These are phyloP conservation scores for Vicia faba DNA, from an alignment of 306 rosid species.

Conservation along the genomic window DNA sequence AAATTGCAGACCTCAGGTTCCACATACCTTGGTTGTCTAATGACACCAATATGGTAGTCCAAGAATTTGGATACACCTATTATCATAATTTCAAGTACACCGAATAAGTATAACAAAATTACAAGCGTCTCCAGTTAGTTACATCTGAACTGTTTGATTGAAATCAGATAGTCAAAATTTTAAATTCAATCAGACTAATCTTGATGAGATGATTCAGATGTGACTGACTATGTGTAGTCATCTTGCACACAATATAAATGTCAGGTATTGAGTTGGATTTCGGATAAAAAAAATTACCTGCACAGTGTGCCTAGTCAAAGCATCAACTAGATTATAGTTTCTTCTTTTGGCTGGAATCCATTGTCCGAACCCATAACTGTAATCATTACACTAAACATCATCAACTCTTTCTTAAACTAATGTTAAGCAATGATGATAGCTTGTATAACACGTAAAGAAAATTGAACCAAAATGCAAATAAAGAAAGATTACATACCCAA, in stretches of 20 bases:
- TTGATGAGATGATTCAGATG: neutral
- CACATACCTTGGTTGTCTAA: conserved; percentile 99
- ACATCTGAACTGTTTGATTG: too few relatives aligned
- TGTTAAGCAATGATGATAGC: conserved; percentile 19
- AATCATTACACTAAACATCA: conserved; percentile 35
- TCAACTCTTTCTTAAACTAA: conserved; percentile 22
- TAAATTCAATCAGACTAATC: too few relatives aligned
- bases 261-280: neutral
- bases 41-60: conserved; percentile 86
- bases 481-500: conserved; percentile 62
- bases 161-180: neutral
- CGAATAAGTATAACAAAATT: neutral
- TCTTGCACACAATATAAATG: neutral
- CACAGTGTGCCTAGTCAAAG: conserved; percentile 84
- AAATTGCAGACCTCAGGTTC: conserved; percentile 91
- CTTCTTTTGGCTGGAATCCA: conserved; percentile 69
- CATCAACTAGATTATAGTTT: conserved; percentile 78
- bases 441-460: conserved; percentile 2
- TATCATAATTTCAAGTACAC: conserved; percentile 21
- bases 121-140: too few relatives aligned
- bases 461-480: conserved; percentile 23
- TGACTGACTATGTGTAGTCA: neutral
- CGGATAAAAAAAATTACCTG: conserved; percentile 54
- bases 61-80: conserved; percentile 81
- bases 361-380: conserved; percentile 79